Conservation (phyloP, 176 grass and related monocot species). For the Alopecurus myosuroides region DNA sequence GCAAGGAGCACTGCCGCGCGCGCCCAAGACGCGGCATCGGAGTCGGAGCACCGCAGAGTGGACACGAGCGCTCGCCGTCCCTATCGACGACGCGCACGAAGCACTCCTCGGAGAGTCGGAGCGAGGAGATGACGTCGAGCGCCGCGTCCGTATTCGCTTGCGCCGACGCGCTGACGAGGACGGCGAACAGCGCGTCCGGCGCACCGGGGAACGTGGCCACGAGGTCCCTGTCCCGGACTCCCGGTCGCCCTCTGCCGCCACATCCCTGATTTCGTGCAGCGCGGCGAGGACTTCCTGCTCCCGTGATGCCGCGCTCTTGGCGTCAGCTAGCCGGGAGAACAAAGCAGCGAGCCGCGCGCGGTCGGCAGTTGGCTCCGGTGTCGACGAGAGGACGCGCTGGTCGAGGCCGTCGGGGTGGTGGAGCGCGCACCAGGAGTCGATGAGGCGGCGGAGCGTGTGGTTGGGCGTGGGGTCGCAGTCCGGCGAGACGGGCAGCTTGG, state of each 20-base stretch:
- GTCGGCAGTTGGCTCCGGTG: constrained; percentile 14
- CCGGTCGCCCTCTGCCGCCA: constrained; percentile 39
- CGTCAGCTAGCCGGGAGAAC: constrained; percentile 13
- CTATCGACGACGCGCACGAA: constrained; percentile 3
- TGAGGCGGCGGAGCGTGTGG: constrained; percentile 77
- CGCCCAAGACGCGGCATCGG: constrained; percentile 32
- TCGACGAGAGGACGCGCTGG: constrained; percentile 12
- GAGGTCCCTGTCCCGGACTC: constrained; percentile 24
- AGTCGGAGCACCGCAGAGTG: constrained; percentile 27
- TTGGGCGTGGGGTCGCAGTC: constrained; percentile 70
- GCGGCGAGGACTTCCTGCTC: neutral
- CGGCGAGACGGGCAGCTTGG: constrained; percentile 47
- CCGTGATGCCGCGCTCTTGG: no score
- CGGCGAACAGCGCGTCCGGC: neutral
- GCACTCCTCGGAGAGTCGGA: constrained; percentile 36
- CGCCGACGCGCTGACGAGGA: neutral
- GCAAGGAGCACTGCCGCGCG: constrained; percentile 38
- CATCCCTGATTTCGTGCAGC: constrained; percentile 40
- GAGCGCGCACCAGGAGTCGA: constrained; percentile 61
- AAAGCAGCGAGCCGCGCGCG: constrained; percentile 22
- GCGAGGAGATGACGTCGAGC: constrained; percentile 38
- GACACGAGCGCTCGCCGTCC: constrained; percentile 32
- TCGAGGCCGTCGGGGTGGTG: constrained; percentile 27
- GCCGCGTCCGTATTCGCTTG: constrained; percentile 13
- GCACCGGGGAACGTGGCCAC: constrained; percentile 20